Evolutionary conservation across 2,329 filamentous ascomycete genomes (phyloP), one percentile per base, ranked within the genome.

Genomic region (Plenodomus biglobosus): DNA sequence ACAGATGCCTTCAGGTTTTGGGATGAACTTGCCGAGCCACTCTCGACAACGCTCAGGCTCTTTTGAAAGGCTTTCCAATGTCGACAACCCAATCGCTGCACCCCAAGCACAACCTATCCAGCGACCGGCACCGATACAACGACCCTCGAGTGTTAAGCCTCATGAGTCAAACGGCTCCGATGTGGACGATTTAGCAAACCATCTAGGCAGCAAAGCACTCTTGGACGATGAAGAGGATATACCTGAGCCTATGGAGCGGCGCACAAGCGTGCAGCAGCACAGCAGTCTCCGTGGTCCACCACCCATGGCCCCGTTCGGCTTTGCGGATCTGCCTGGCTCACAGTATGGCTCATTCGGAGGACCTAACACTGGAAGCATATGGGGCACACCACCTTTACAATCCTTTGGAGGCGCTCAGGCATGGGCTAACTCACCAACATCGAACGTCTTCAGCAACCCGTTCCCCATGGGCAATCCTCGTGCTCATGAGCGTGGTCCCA

Each of bases 141-240:
- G 91, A 27, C 92, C 94, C 0, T 85, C 86, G 15, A 96, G 91
- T 68, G 83, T 80, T 8, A 79, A 79, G 53, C 80, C 81, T 45
- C 79, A 79, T 36, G 73, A 76, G 17, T 7, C 27, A 11, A 65
- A 69, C 49, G 62, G 51, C 2, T 78, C 79, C 20, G 85, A 86
- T 46, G 76, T 90, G 17, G 90, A 92, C 46, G 83, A 89, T 40
- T 75, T 88, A 45, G 87, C 85, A 53, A 83, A 86, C 52, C 91
- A 94, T 61, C 79, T 99, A 20, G 94, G 94, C 11, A 97, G 92
- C 71, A 92, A 90, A 61, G 94, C 92, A 11, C 78, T 99, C 11
- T 78, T 97, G 36, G 84, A 85, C 53, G 84, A 86, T 52, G 67
- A 62, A 7, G 68, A 71, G 34, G 69, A 68, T 64, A 66, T 70